phyloP scores from a whole-genome alignment of 169 alveolate species.

The Plasmodium billcollinsi region DNA sequence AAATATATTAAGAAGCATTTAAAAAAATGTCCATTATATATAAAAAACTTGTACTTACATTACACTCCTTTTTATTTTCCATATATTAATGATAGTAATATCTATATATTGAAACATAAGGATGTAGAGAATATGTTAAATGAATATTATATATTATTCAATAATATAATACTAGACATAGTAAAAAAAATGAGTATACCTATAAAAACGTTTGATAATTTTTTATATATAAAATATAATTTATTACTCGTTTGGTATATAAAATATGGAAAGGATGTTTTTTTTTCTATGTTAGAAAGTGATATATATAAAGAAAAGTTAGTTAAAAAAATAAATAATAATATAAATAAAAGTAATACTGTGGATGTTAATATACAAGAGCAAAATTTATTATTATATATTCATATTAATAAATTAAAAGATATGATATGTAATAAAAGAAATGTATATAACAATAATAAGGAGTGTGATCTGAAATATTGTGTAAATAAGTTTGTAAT shows the following conservation, averaged over 20 bases:
- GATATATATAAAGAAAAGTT: slow-evolving; percentile 12
- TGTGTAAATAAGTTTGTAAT: no score
- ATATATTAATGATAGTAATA: slow-evolving; percentile 28
- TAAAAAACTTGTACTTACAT: slow-evolving; percentile 37
- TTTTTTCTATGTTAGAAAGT: slow-evolving; percentile 1
- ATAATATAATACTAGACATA: slow-evolving; percentile 11
- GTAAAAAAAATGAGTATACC: slow-evolving; percentile 17
- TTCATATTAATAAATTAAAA: no score
- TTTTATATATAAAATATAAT: slow-evolving; percentile 30
- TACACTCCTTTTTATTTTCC: slow-evolving; percentile 43
- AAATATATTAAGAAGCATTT: slow-evolving; percentile 27
- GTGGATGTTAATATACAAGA: no score
- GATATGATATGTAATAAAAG: no score
- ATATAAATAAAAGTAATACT: not conserved
- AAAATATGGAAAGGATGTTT: slow-evolving; percentile 20
- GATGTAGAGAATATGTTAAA: slow-evolving; percentile 15
- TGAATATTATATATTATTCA: slow-evolving; percentile 13
- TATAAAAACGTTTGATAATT: slow-evolving; percentile 18
- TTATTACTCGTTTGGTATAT: slow-evolving; percentile 13
- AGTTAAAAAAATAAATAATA: slow-evolving; percentile 4
- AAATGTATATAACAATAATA: no score
- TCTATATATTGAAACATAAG: not conserved
- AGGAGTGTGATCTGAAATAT: no score
- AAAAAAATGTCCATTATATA: slow-evolving; percentile 56
- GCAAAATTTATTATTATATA: no score